These are phyloP conservation scores for Tarenaya hassleriana DNA, from an alignment of 345 rosid genomes.

Conservation along the genomic window DNA sequence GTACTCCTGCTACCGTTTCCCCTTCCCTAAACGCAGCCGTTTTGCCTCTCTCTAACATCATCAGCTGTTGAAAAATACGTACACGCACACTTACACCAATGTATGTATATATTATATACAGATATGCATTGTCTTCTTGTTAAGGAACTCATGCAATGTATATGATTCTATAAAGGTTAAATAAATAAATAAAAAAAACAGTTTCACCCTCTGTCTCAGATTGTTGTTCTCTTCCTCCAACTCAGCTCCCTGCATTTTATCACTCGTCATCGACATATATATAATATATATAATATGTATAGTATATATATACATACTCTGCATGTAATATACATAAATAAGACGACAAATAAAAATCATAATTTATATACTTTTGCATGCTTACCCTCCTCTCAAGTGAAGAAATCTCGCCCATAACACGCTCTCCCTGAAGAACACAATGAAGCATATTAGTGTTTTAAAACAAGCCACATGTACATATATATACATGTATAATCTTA, in stretches of 20 bases:
- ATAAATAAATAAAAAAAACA: too few species aligned
- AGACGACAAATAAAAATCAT: too few species aligned
- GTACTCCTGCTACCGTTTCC: conserved; percentile 21
- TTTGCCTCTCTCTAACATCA: conserved; percentile 18
- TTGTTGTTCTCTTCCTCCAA: conserved; percentile 76
- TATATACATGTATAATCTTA: background rate
- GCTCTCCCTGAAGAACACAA: conserved; percentile 47
- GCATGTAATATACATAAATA: too few species aligned
- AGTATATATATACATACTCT: too few species aligned
- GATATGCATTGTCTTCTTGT: background rate
- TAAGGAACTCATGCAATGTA: background rate
- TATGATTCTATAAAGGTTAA: too few species aligned
- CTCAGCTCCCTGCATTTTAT: conserved; percentile 46
- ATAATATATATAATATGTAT: background rate
- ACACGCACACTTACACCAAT: too few species aligned
- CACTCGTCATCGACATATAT: background rate
- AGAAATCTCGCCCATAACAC: conserved; percentile 58
- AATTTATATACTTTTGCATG: too few species aligned
- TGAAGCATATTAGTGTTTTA: conserved; percentile 11
- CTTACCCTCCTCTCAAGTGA: conserved; percentile 71
- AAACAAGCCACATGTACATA: too few species aligned
- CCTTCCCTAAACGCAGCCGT: conserved; percentile 30
- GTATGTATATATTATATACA: background rate
- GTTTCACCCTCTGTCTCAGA: conserved; percentile 46
- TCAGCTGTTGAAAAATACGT: conserved; percentile 19